Percentiles rank a stretch among this genome's conserved stretches.
These are phyloP conservation scores for Linnemannia exigua DNA, from an alignment of 192 early-diverging fungal genomes.

Conservation along the genomic window DNA sequence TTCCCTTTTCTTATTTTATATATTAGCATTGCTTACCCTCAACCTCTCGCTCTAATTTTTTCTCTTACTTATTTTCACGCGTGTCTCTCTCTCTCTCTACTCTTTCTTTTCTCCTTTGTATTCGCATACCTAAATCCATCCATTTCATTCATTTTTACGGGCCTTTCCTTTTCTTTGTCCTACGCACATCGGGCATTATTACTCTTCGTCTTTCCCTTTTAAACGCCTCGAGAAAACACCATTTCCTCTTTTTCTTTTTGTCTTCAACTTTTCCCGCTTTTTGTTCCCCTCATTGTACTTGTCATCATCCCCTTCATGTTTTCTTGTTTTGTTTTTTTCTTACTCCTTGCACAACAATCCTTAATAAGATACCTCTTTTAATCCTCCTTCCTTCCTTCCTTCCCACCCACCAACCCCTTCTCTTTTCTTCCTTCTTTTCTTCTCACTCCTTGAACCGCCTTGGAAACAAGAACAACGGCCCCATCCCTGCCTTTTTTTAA, in stretches of 20 bases:
- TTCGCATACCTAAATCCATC: background rate
- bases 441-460: background rate
- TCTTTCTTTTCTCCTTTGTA: background rate
- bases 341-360: background rate
- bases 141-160: background rate
- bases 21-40: background rate
- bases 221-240: background rate
- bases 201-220: background rate
- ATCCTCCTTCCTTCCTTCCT: background rate
- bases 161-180: background rate
- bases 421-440: conserved; percentile 1
- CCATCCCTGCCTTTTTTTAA: background rate
- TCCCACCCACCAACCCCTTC: background rate
- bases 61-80: background rate
- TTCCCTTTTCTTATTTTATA: background rate
- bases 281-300: background rate
- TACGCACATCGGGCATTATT: background rate
- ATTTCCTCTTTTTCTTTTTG: background rate
- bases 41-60: background rate
- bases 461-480: background rate
- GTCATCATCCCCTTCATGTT: background rate
- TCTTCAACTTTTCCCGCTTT: background rate
- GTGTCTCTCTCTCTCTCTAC: background rate
- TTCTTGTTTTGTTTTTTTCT: background rate
- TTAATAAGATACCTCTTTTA: background rate